Evolutionary conservation across 176 grass and related monocot species (phyloP), one percentile per base, ranked within the genome.

Genomic region (Rhynchospora pubera): DNA sequence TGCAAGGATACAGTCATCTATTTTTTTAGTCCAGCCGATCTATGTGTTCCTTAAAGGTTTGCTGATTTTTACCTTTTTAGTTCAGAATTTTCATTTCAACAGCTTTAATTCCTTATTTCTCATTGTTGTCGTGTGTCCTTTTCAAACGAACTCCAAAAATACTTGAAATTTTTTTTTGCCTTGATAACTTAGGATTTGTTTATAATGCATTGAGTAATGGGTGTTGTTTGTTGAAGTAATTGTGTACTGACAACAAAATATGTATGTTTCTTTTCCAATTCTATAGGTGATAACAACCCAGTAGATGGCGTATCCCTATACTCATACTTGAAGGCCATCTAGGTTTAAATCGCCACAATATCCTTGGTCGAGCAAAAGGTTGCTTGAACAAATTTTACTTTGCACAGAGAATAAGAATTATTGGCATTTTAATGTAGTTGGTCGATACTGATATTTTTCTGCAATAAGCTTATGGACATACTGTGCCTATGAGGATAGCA

Each of bases 331-430:
- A 14, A 15, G 67, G 50, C 39, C 82, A 76, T 60, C 43, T 76
- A 5, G 76, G 82, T 67, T 50, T 84, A 73, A 75, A 84, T 59
- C 64, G 15, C 21, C 82, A 75, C 43, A 67, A 84, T 76, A 76
- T 84, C 64, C 62, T 84, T 23, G 82, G 67, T 24, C 67, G 82
- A 76, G 82, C 82, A 19, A 71, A 73, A 76, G 82, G 82, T 84
- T 70, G 10, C 6, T 42, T 26, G 62, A 68, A 57, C 45, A 16
- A 63, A 46, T 30, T 65, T 82, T 47, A 50, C 48, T 81, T 50
- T 75, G 46, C 45, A 30, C 11, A 9, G 5, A 30, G 22, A 53
- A 53, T 53, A 75, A 75, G 71, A 75, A 53, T 5, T 24, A 6
- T 24, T 51, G 1, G 47, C 23, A 28, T 24, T 1, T 28, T 75